phyloP scores from a whole-genome alignment of 75 land plant genomes.

The Sequoiadendron giganteum region DNA sequence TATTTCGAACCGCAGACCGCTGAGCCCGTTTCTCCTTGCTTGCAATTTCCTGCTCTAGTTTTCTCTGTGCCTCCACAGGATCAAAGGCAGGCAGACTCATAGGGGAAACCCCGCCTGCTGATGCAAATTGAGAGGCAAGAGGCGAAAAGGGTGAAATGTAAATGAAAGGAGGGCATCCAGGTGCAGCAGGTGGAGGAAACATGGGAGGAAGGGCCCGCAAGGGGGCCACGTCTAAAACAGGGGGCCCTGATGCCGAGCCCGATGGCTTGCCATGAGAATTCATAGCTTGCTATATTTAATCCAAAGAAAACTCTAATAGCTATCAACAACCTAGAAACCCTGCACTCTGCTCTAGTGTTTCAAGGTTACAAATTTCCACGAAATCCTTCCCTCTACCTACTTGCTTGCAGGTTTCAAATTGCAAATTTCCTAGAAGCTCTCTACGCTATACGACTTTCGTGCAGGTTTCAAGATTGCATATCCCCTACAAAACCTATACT shows the following conservation, averaged over 20 bases:
- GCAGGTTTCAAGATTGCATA: background rate
- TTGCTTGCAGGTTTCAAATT: background rate
- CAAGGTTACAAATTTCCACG: background rate
- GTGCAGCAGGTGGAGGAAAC: conserved; percentile 20
- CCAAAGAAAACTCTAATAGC: background rate
- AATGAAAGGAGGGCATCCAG: conserved; percentile 10
- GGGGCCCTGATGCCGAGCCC: background rate
- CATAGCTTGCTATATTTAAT: background rate
- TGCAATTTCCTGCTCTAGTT: background rate
- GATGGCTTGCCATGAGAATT: background rate
- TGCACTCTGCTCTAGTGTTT: background rate
- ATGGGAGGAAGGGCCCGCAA: conserved; percentile 39
- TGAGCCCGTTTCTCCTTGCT: background rate
- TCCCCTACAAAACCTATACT: too few relatives aligned
- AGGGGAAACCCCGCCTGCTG: conserved; percentile 28
- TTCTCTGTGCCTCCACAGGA: conserved; percentile 7
- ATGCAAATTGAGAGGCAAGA: conserved; percentile 30
- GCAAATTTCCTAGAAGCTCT: background rate
- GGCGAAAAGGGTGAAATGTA: conserved; percentile 15
- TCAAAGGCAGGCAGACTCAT: background rate
- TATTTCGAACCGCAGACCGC: background rate
- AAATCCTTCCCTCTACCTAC: background rate
- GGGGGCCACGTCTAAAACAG: conserved; percentile 47
- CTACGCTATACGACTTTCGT: background rate
- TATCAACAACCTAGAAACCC: background rate